phyloP scores from a whole-genome alignment of 805 yeast genomes.

The Schwanniomyces polymorphus region DNA sequence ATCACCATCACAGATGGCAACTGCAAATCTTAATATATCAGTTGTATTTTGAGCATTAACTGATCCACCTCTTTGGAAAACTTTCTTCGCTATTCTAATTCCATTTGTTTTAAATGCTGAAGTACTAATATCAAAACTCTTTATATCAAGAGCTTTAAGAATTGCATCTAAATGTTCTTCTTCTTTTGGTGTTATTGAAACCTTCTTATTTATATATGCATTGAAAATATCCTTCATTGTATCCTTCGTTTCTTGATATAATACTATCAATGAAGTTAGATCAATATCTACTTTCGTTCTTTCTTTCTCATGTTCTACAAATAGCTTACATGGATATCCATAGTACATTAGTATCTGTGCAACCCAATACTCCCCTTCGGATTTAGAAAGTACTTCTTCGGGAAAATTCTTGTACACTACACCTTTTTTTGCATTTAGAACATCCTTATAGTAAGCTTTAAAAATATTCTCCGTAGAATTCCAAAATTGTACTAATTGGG shows the following conservation, averaged over 20 bases:
- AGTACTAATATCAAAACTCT: not conserved
- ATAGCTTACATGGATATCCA: not conserved
- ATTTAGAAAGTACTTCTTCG: not conserved
- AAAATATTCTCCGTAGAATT: not conserved
- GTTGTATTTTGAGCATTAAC: not conserved
- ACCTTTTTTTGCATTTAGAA: not conserved
- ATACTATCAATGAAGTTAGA: not conserved
- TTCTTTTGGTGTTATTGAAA: not conserved
- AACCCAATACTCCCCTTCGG: not conserved
- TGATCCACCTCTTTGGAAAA: not conserved
- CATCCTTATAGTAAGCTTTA: too few relatives aligned
- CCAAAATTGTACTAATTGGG: not conserved
- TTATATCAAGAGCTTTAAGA: not conserved
- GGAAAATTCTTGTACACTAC: not conserved
- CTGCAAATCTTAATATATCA: not conserved
- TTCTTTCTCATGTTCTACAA: not conserved
- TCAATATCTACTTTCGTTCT: not conserved
- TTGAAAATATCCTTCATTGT: not conserved
- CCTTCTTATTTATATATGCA: not conserved
- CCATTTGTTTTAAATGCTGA: not conserved
- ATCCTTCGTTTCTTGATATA: not conserved
- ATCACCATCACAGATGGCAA: not conserved
- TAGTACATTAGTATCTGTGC: not conserved
- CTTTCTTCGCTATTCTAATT: not conserved
- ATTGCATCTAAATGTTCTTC: not conserved